Base-by-base conservation (phyloP, 257 asterid genomes). In the Apocynum venetum region DNA sequence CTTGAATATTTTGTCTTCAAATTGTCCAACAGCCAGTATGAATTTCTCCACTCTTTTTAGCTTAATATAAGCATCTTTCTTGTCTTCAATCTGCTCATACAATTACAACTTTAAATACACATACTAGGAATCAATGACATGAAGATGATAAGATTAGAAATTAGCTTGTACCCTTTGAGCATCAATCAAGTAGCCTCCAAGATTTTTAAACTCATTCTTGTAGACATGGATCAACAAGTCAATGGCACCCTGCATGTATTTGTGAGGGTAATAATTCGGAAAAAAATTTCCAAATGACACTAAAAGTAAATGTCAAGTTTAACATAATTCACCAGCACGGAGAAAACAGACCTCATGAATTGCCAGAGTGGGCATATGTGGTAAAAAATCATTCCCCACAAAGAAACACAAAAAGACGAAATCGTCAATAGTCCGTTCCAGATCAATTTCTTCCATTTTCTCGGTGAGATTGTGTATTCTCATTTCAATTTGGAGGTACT, bases 341-440 rank as follows among this genome's bases (percentile, higher is more conserved):
- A 68, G 53, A 51, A 31, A 56, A 55, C 52, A 66, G 31, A 91
- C 96, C 94, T 89, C 97, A 0, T 85, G 89, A 40, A 88, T 85
- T 76, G 85, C 90, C 8, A 91, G 79, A 49, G 88, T 81, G 1
- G 92, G 95, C 78, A 89, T 83, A 10, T 84, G 92, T 0, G 95
- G 97, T 2, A 91, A 85, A 68, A 89, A 91, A 75, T 91, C 97
- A 53, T 91, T 91, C n/a, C 97, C 97, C 1, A 84, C 80, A 51
- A 89, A 88, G 85, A 87, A 89, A 82, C 92, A 91, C 1, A 91
- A 81, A 51, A 89, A 91, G 66, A 91, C 72, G 77, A 89, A 89
- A 73, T 91, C 95, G 65, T 91, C 95, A 0, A 91, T 63, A 0
- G 81, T 51, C 35, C 93, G 81, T 71, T 91, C 96, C 19, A 81